Percentiles rank a stretch among this genome's conserved stretches.
Conservation (phyloP, 202 grass and related monocot genomes). For the Setaria italica region DNA sequence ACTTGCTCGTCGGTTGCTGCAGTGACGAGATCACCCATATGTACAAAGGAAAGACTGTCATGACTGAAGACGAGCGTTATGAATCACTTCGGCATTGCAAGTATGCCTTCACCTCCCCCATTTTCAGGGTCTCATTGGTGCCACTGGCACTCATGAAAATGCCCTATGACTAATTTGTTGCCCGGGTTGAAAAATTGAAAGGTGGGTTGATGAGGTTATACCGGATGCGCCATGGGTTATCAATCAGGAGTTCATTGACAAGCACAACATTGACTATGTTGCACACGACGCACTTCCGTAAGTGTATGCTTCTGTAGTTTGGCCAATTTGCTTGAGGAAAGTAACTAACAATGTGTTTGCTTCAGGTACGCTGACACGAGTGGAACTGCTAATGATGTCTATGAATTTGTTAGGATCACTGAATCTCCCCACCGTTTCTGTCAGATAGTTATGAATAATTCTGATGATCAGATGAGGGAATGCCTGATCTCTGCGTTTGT, state of each 20-base stretch:
- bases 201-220: slow-evolving; percentile 65
- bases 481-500: not conserved
- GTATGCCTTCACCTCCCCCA: slow-evolving; percentile 10
- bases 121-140: not conserved
- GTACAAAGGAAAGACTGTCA: slow-evolving; percentile 72
- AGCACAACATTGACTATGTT: slow-evolving; percentile 57
- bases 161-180: not conserved
- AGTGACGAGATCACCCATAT: slow-evolving; percentile 55
- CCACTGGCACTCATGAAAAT: not conserved
- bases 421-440: not conserved
- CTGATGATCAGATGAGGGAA: not conserved
- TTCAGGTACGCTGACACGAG: slow-evolving; percentile 66
- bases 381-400: slow-evolving; percentile 66
- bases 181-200: slow-evolving; percentile 25
- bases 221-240: slow-evolving; percentile 61
- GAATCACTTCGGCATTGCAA: slow-evolving; percentile 79
- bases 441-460: not conserved
- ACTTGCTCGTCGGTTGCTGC: slow-evolving; percentile 67
- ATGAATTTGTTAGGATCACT: slow-evolving; percentile 60
- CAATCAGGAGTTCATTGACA: slow-evolving; percentile 63
- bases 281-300: slow-evolving; percentile 61
- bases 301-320: slow-evolving; percentile 24
- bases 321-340: not conserved
- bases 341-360: not conserved
- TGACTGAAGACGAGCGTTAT: slow-evolving; percentile 64